Evolutionary conservation across 2,329 filamentous ascomycete genomes (phyloP), one percentile per base, ranked within the genome.

Genomic region (Aureobasidium melanogenum): DNA sequence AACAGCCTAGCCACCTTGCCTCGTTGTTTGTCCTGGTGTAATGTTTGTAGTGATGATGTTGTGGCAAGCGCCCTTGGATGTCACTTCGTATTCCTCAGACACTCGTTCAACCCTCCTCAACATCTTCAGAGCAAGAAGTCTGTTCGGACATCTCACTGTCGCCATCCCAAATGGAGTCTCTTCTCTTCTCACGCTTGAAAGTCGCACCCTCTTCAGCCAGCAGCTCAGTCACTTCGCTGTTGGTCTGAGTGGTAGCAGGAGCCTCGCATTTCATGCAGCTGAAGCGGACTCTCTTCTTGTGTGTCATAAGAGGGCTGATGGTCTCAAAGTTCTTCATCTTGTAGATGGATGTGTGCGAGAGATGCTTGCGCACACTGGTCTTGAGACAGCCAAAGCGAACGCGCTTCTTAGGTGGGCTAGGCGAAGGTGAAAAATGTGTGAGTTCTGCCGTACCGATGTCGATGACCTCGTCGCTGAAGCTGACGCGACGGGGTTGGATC

Each of bases 331-430:
- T 59, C 56, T 59, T 59, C 32, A 59, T 59, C 44, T 59, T 59
- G 56, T 59, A 59, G 56, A 59, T 59, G n/a, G 56, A 36, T 1
- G 54, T 58, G 17, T 61, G 59, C 15, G 48, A 46, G 41, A 61
- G 24, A 24, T 50, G 41, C 24, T 60, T 50, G 28, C 47, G 46
- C 32, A 39, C 44, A 9, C 30, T 26, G 24, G 44, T 52, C 32
- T 61, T 61, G 6, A 61, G 39, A n/a, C 59, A 61, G 17, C 59
- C 41, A 39, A 61, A 61, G 30, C 59, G 59, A 12, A 61, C 59
- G 14, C 47, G 59, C 50, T 61, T 61, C 22, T 12, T 46, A 9
- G 50, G 43, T 15, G 56, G 32, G 10, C 44, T 50, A 15, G 56
- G 24, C 14, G 46, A 30, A 15, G 41, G 54, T 14, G 43, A 50